Evolutionary conservation across 2,329 filamentous ascomycete species (phyloP).

Genomic region (Spiromastix sp.): DNA sequence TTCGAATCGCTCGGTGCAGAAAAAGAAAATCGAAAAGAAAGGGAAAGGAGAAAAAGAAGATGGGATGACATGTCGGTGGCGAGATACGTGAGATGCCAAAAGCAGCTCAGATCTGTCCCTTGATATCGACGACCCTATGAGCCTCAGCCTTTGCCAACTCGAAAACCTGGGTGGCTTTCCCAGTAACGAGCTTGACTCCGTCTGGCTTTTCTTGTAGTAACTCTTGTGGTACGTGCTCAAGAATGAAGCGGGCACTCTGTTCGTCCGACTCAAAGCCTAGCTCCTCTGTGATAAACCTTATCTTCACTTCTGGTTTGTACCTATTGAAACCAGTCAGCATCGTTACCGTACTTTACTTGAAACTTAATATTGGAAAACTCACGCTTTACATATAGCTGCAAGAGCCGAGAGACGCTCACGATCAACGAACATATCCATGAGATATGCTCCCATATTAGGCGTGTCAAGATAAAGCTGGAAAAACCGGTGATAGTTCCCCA

Average conservation of each 20-base stretch:
- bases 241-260: conserved; percentile 83
- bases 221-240: conserved; percentile 64
- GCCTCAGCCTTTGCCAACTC: conserved; percentile 62
- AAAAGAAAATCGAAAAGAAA: too few relatives aligned
- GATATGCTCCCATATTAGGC: conserved; percentile 92
- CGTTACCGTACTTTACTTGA: too few relatives aligned
- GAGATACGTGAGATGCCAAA: too few relatives aligned
- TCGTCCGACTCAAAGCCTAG: conserved; percentile 89
- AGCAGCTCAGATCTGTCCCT: conserved; percentile 75
- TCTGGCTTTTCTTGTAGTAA: conserved; percentile 69
- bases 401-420: conserved; percentile 86
- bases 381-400: conserved; percentile 91
- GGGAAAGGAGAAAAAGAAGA: too few relatives aligned
- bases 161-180: conserved; percentile 63
- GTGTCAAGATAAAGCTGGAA: conserved; percentile 93
- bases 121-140: conserved; percentile 87
- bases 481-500: conserved; percentile 96
- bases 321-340: too few relatives aligned
- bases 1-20: too few relatives aligned
- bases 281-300: conserved; percentile 90
- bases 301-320: conserved; percentile 81
- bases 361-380: too few relatives aligned
- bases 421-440: conserved; percentile 98
- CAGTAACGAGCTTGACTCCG: conserved; percentile 61
- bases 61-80: too few relatives aligned